phyloP scores from a whole-genome alignment of 1,284 basidiomycete species.

The Rhodotorula sp. region DNA sequence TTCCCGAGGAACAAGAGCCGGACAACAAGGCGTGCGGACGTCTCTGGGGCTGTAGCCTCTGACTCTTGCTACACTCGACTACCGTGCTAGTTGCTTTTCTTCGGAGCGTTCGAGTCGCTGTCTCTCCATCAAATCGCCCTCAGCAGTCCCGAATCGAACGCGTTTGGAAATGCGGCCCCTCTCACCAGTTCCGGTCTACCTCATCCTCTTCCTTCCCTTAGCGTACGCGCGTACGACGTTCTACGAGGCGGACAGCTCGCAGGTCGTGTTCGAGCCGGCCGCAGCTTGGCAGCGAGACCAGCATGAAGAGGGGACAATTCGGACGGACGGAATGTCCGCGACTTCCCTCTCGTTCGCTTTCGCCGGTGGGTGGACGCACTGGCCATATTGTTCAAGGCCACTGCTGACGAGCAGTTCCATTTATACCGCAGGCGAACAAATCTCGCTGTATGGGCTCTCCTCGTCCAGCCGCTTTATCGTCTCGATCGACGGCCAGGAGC shows the following conservation, averaged over 20 bases:
- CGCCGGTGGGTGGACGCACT: background rate
- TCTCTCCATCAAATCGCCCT: background rate
- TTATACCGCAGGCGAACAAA: conserved; percentile 18
- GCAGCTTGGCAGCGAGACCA: conserved; percentile 1
- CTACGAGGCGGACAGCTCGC: background rate
- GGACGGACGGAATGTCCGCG: background rate
- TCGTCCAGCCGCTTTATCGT: background rate
- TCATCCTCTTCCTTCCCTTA: background rate
- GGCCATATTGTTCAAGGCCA: fast-evolving
- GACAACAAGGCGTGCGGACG: no score
- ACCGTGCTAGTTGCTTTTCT: no score
- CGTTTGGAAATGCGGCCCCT: background rate
- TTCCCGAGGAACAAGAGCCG: no score
- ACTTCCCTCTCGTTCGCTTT: conserved; percentile 9
- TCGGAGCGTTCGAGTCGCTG: background rate
- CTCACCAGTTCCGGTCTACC: background rate
- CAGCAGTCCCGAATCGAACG: background rate
- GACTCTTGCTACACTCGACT: no score
- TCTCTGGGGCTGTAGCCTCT: no score
- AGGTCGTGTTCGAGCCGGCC: background rate
- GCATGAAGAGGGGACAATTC: background rate
- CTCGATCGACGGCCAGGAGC: conserved; percentile 1
- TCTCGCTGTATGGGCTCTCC: conserved; percentile 8
- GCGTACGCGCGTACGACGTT: background rate
- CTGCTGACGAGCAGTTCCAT: background rate